Evolutionary conservation across 768 basidiomycete genomes (phyloP).

Genomic region (Pholiota microspora): DNA sequence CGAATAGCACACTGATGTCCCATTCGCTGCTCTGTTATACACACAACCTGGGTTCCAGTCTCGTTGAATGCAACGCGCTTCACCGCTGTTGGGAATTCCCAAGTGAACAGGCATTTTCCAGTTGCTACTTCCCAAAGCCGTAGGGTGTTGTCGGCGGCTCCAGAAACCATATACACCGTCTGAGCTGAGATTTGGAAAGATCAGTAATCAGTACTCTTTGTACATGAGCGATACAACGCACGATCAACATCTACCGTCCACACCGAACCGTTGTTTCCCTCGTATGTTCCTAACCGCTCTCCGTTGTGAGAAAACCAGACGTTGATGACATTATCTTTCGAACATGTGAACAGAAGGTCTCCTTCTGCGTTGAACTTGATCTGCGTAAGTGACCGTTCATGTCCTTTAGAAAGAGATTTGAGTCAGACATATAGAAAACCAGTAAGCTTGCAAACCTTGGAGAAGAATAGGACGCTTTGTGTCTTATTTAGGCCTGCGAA

Average conservation of each 20-base stretch:
- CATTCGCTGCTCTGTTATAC: constrained; percentile 97
- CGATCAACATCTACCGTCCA: constrained; percentile 98
- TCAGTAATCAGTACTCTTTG: neutral
- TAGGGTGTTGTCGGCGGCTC: constrained; percentile 92
- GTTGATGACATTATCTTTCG: constrained; percentile 94
- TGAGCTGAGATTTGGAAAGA: constrained; percentile 45
- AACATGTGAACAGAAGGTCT: constrained; percentile 92
- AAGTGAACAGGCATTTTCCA: constrained; percentile 90
- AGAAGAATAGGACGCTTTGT: constrained; percentile 69
- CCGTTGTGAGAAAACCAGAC: constrained; percentile 98
- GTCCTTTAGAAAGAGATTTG: constrained; percentile 51
- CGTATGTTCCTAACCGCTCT: constrained; percentile 94
- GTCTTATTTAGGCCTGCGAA: constrained; percentile 1
- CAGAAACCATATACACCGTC: constrained; percentile 84
- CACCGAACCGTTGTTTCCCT: constrained; percentile 93
- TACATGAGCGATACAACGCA: constrained; percentile 38
- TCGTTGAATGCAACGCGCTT: constrained; percentile 94
- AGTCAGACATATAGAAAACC: neutral
- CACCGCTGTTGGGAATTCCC: constrained; percentile 98
- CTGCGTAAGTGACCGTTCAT: constrained; percentile 96
- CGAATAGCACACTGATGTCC: constrained; percentile 89
- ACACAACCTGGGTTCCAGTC: constrained; percentile 79
- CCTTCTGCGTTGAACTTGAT: constrained; percentile 98
- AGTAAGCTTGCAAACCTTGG: constrained; percentile 46
- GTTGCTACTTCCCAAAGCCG: constrained; percentile 86